These are phyloP conservation scores for Penicillium silybi DNA, from an alignment of 495 filamentous ascomycete species.

Conservation along the genomic window DNA sequence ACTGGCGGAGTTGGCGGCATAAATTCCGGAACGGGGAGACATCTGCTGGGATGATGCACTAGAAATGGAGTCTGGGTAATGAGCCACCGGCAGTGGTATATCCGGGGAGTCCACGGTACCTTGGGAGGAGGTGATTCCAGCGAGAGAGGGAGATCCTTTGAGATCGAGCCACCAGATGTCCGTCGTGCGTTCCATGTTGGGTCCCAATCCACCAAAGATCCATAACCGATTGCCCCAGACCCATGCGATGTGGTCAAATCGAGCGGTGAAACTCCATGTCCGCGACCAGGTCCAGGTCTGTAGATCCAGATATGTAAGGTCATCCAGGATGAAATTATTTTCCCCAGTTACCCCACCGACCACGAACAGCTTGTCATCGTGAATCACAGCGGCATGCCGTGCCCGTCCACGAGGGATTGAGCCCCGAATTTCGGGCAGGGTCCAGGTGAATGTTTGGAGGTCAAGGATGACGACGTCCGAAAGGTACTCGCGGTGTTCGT, in stretches of 20 bases:
- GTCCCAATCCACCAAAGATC: slow-evolving; percentile 94
- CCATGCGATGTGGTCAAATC: slow-evolving; percentile 92
- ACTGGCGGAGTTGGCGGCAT: slow-evolving; percentile 84
- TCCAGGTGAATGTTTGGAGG: slow-evolving; percentile 88
- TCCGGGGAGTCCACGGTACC: slow-evolving; percentile 52
- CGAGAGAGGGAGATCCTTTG: slow-evolving; percentile 77
- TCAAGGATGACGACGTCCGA: slow-evolving; percentile 96
- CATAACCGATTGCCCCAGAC: slow-evolving; percentile 88
- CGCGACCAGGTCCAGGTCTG: slow-evolving; percentile 98
- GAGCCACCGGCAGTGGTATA: slow-evolving; percentile 31
- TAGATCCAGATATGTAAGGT: slow-evolving; percentile 92
- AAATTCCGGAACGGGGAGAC: slow-evolving; percentile 60
- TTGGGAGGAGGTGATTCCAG: slow-evolving; percentile 64
- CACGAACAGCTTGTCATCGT: slow-evolving; percentile 95
- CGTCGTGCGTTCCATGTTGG: slow-evolving; percentile 91
- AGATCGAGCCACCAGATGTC: slow-evolving; percentile 97
- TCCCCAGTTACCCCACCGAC: slow-evolving; percentile 85
- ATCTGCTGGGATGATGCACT: slow-evolving; percentile 37
- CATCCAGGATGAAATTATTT: slow-evolving; percentile 84
- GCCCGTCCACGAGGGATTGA: slow-evolving; percentile 82
- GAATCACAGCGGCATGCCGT: slow-evolving; percentile 86
- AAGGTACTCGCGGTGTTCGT: slow-evolving; percentile 92
- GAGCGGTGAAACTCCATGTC: slow-evolving; percentile 87
- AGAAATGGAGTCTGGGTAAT: slow-evolving; percentile 41
- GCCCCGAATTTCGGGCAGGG: slow-evolving; percentile 80